Base-by-base conservation (phyloP, 1,139 yeast genomes). In the Pichia sp. region DNA sequence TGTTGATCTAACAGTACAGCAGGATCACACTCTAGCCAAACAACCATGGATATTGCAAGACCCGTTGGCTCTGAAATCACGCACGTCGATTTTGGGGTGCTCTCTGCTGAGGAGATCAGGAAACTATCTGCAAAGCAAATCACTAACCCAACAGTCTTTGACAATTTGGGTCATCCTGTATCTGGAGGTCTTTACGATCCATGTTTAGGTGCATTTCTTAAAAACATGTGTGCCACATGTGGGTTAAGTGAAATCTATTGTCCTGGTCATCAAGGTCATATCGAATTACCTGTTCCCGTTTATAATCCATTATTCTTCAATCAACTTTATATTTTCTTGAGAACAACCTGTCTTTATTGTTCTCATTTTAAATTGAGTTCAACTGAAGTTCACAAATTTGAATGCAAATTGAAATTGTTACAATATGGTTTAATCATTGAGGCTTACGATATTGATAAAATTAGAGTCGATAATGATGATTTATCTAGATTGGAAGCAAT, bases 241-340 rank as follows among this genome's bases (percentile, higher is more conserved):
- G 96, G 97, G 22, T 70, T 91, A 49, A 96, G 88, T 60, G 97
- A 91, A 54, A 79, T 84, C 58, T 82, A 77, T 56, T 93, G 99
- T 67, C 96, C 97, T 3, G 99, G 99, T 30, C 99, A 93, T 63
- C 88, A 86, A 66, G 99, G 99, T 45, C 98, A 93, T 63, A 88
- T 93, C 46, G 96, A 91, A 61, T 73, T 93, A 52, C 98, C 98
- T 9, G 82, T 86, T 31, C 95, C 97, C 5, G 94, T 86, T 36
- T 93, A 88, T 68, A 91, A 88, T 60, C 97, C 98, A 15, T 67
- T 93, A 55, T 91, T 93, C 59, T 91, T 93, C 76, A 77, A 79
- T 58, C 97, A 91, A 63, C 70, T 93, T 70, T 91, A 81, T 67
- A 73, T 84, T 46, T 79, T 82, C 55, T 70, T 93, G 57, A 73